Conservation (phyloP, 2,329 filamentous ascomycete genomes). For the Xylariaceae sp. region DNA sequence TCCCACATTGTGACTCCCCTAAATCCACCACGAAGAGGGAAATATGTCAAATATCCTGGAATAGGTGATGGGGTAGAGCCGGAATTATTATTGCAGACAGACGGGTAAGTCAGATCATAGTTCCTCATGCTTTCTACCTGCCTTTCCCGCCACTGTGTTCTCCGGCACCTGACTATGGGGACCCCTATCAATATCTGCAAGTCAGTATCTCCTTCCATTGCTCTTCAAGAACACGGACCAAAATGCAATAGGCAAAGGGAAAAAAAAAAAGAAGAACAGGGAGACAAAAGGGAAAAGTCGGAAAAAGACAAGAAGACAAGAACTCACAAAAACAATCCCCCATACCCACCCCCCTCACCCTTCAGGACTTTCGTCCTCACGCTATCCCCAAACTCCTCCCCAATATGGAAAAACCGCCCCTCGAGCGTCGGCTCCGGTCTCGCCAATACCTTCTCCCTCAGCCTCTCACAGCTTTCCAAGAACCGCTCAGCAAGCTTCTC, state of each 20-base stretch:
- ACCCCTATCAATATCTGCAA: not conserved
- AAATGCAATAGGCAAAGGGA: too few relatives aligned
- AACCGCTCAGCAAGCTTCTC: slow-evolving; percentile 29
- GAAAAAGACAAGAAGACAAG: not conserved
- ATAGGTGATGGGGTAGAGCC: too few relatives aligned
- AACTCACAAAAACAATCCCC: slow-evolving; percentile 20
- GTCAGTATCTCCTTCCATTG: too few relatives aligned
- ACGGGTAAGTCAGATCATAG: too few relatives aligned
- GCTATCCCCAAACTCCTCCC: slow-evolving; percentile 11
- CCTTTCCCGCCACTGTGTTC: not conserved
- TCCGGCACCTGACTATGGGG: not conserved
- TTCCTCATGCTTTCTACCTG: slow-evolving; percentile 12
- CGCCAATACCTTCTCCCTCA: slow-evolving; percentile 27
- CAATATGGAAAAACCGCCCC: slow-evolving; percentile 22
- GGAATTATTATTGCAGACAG: too few relatives aligned
- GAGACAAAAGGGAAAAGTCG: too few relatives aligned
- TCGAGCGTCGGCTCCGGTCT: slow-evolving; percentile 26
- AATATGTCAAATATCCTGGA: too few relatives aligned
- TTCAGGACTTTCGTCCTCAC: slow-evolving; percentile 17
- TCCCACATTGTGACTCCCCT: too few relatives aligned
- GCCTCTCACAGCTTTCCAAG: slow-evolving; percentile 30
- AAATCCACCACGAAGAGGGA: too few relatives aligned
- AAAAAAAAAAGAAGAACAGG: too few relatives aligned
- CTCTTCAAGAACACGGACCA: too few relatives aligned
- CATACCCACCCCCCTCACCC: slow-evolving; percentile 23